A percentile compares a stretch with the other conserved stretches of the same genome.
Conservation (phyloP, 805 yeast genomes). For the Saturnispora mendoncae region DNA sequence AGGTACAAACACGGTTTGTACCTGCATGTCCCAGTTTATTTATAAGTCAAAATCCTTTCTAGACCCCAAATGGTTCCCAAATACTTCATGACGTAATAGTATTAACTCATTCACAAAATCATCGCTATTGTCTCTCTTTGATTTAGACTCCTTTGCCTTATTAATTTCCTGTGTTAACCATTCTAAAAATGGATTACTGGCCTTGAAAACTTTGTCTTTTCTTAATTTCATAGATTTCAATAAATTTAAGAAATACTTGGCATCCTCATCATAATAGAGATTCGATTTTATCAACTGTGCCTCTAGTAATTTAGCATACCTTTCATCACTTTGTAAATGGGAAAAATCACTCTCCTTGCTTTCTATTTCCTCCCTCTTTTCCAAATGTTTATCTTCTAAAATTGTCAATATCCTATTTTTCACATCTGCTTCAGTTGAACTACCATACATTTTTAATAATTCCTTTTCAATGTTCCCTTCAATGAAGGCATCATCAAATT, state of each 20-base stretch:
- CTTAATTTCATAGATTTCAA: conserved; percentile 28
- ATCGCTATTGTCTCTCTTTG: conserved; percentile 8
- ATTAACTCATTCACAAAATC: conserved; percentile 24
- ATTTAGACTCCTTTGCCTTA: conserved; percentile 17
- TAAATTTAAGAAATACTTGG: conserved; percentile 35
- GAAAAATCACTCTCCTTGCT: background rate
- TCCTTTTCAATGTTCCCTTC: conserved; percentile 16
- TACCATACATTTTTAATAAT: conserved; percentile 21
- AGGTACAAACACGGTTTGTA: conserved; percentile 2
- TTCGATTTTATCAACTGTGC: conserved; percentile 23
- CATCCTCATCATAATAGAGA: conserved; percentile 30
- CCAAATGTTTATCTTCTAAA: conserved; percentile 33
- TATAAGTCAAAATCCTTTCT: conserved; percentile 41
- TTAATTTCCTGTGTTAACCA: conserved; percentile 41
- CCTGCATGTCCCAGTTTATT: conserved; percentile 2
- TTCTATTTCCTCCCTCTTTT: conserved; percentile 12
- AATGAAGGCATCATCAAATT: conserved; percentile 26
- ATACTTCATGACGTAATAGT: conserved; percentile 47
- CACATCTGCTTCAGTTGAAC: conserved; percentile 18
- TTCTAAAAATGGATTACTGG: conserved; percentile 38
- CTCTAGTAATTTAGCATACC: conserved; percentile 33
- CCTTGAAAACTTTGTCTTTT: conserved; percentile 27
- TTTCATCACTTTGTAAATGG: conserved; percentile 18
- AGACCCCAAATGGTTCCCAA: conserved; percentile 69
- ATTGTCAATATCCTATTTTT: conserved; percentile 37